Percentiles rank a stretch among this genome's conserved stretches.
Conservation (phyloP, 305 asterid genomes). For the Fraxinus albicans region DNA sequence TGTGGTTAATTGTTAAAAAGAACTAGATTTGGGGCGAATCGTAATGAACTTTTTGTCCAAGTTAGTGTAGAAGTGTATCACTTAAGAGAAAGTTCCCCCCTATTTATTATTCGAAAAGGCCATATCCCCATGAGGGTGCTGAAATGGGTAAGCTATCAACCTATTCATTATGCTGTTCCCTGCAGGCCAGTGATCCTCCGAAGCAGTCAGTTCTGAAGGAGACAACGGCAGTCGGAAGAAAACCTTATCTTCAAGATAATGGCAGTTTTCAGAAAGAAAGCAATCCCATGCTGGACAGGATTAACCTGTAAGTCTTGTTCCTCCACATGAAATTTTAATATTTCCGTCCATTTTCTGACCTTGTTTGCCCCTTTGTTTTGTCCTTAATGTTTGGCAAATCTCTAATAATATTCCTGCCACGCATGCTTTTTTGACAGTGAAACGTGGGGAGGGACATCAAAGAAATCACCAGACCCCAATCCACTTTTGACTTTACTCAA, state of each 20-base stretch:
- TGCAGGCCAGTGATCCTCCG: conserved; percentile 29
- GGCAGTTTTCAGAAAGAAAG: conserved; percentile 29
- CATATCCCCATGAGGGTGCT: neutral
- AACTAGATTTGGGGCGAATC: neutral
- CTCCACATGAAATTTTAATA: neutral
- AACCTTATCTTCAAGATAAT: conserved; percentile 27
- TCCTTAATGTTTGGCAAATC: neutral
- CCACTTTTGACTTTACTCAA: conserved; percentile 55
- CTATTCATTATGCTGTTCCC: neutral
- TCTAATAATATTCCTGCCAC: neutral
- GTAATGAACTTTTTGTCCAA: neutral
- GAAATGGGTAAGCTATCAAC: neutral
- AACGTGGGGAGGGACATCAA: conserved; percentile 56
- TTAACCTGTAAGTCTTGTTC: conserved; percentile 58
- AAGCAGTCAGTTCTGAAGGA: conserved; percentile 28
- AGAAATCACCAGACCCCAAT: conserved; percentile 50
- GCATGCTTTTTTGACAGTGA: conserved; percentile 30
- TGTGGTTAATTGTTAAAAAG: neutral
- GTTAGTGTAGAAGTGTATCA: neutral
- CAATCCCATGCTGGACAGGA: conserved; percentile 59
- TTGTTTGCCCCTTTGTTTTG: neutral
- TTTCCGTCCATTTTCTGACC: neutral
- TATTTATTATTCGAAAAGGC: neutral
- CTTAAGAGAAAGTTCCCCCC: neutral
- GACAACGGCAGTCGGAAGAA: conserved; percentile 27